Base-by-base conservation (phyloP, 2,329 filamentous ascomycete genomes). In the Ceratocystis variospora region DNA sequence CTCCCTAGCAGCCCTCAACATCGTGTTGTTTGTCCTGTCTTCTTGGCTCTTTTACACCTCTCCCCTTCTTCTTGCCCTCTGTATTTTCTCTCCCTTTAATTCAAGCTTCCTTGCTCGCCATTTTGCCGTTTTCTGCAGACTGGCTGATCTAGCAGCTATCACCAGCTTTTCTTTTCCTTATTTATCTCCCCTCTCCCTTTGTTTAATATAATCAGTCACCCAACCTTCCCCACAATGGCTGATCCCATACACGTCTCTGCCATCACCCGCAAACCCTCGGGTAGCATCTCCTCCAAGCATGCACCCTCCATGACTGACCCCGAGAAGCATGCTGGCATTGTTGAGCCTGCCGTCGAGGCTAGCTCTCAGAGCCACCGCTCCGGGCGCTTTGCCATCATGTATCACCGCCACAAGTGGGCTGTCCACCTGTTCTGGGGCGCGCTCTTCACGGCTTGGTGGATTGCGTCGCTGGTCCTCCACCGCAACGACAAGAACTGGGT, bases 401-500 rank as follows among this genome's bases (percentile, higher is more conserved):
- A 81, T 70, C 73, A 74, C 69, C 77, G 75, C 66, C 78, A 77
- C 70, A 77, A 79, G 48, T 74, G 79, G 67, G 71, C 79, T 57
- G 72, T 77, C 59, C 81, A 84, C 73, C 68, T 79, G 70, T 70
- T 79, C 72, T 70, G 80, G 71, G 77, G 77, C 64, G 70, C 71
- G 62, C 70, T 80, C 66, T 78, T 79, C 68, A 80, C 79, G 2
- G 79, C 78, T 71, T 91, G 88, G 88, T 92, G 87, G 87, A 87
- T 92, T 70, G 85, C 87, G 5, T 83, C 86, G 65, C 77, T 93
- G 61, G 79, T 91, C 68, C 78, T 90, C 64, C 89, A 93, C 74
- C 84, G 84, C 68, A 71, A 87, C 68, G 84, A 90, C 72, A 80
- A 79, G 75, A 90, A 89, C 72, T 96, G 90, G 90, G 76, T 95